Evolutionary conservation across 441 rosid species (phyloP).

Genomic region (Metrosideros polymorpha): DNA sequence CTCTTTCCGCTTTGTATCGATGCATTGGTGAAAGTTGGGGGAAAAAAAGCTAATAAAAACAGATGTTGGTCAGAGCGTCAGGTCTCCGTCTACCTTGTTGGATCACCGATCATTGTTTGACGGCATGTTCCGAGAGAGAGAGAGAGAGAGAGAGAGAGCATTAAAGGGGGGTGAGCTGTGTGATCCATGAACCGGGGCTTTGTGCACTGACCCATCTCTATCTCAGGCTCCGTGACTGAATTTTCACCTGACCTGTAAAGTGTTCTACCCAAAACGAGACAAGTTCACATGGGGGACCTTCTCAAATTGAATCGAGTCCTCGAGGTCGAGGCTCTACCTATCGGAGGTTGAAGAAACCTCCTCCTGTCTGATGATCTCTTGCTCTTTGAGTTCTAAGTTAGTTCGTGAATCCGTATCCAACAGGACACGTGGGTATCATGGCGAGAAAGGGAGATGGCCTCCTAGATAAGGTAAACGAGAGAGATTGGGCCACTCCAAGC

Average conservation of each 20-base stretch:
- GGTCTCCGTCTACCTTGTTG: neutral
- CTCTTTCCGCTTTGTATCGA: neutral
- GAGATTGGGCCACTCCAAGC: neutral
- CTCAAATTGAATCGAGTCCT: neutral
- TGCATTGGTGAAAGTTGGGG: neutral
- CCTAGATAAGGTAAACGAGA: neutral
- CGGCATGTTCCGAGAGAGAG: neutral
- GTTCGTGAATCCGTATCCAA: neutral
- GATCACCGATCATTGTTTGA: neutral
- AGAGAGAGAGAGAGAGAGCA: neutral
- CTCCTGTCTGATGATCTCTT: neutral
- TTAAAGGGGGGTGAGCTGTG: neutral
- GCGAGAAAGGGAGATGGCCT: neutral
- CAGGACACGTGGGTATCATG: neutral
- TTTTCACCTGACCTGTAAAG: neutral
- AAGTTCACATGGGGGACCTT: neutral
- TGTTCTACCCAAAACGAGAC: neutral
- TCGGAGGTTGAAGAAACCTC: neutral
- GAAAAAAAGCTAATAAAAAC: neutral
- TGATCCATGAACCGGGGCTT: neutral
- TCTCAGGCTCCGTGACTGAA: neutral
- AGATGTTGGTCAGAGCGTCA: neutral
- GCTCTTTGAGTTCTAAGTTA: neutral
- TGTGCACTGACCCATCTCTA: neutral
- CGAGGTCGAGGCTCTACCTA: neutral